Evolutionary conservation across 805 yeast species (phyloP), one percentile per base, ranked within the genome.

Genomic region (Candida quercuum): DNA sequence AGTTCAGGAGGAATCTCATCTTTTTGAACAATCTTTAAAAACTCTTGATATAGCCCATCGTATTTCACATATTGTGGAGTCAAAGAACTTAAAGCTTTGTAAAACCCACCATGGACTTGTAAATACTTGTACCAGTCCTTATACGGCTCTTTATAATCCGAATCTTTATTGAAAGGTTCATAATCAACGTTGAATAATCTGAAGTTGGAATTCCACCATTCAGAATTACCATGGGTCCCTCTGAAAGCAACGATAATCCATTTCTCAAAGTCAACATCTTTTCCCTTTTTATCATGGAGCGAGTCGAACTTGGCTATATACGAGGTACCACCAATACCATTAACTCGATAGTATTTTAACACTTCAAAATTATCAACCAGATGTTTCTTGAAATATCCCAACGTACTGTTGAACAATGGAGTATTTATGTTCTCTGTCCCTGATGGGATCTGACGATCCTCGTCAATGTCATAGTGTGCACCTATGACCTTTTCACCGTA

Each of bases 241-340:
- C 17, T 32, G 12, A 32, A 32, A 10, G 34, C 27, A 5, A 32
- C 34, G 8, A 32, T 22, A 5, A 32, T 5, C 9, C 13, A 29
- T 32, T 22, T 32, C 14, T 32, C 23, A 4, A 12, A 8, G n/a
- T n/a, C n/a, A n/a, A n/a, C n/a, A n/a, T n/a, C 3, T 32, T 14
- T 7, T 32, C 27, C 21, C 11, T 23, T 16, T 22, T 22, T 22
- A 11, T 22, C 24, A 22, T 22, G 24, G 8, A 22, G 11, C 11
- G 24, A 22, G 11, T 22, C 24, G 11, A 22, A 22, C 24, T 11
- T 22, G 11, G 17, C 20, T 4, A 32, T 21, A 16, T 20, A 32
- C 9, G 25, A 32, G 16, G 34, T 22, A 21, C 34, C 34, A 12
- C 34, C 34, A 13, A 21, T n/a, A 22, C n/a, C 34, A 32, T 32